Conservation (phyloP, 106 monocot species). For the Iris macrosiphon region DNA sequence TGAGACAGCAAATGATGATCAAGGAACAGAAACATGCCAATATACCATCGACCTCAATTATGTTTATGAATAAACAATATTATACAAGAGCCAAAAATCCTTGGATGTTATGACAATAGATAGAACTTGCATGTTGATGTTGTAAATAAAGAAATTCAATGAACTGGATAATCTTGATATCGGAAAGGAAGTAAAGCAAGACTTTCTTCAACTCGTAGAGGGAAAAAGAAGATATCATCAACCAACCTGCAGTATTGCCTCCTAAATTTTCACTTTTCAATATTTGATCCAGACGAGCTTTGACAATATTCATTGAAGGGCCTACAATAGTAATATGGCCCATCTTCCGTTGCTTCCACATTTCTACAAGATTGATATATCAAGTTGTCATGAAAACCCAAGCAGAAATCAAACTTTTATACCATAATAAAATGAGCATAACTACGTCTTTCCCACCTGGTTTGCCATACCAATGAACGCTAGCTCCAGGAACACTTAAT, state of each 20-base stretch:
- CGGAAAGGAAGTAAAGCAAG: no score
- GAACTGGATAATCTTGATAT: no score
- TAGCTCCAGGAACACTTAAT: conserved; percentile 68
- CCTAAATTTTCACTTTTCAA: conserved; percentile 36
- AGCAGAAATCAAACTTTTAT: neutral
- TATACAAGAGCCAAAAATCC: no score
- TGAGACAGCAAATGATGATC: no score
- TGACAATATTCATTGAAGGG: conserved; percentile 60
- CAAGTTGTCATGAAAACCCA: neutral
- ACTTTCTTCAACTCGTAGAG: no score
- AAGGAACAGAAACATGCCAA: no score
- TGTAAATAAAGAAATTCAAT: no score
- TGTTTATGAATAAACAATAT: no score
- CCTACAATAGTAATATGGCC: conserved; percentile 92
- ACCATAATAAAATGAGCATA: neutral
- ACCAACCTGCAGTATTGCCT: conserved; percentile 28
- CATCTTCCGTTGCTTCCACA: conserved; percentile 88
- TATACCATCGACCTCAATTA: no score
- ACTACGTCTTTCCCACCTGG: conserved; percentile 42
- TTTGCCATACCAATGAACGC: conserved; percentile 97
- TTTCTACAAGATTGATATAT: conserved; percentile 43
- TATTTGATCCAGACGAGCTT: conserved; percentile 38
- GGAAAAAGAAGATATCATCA: no score
- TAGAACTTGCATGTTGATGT: no score
- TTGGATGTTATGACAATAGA: no score